Evolutionary conservation across 2,329 filamentous ascomycete genomes (phyloP).

Genomic region (Colletotrichum graminicola): DNA sequence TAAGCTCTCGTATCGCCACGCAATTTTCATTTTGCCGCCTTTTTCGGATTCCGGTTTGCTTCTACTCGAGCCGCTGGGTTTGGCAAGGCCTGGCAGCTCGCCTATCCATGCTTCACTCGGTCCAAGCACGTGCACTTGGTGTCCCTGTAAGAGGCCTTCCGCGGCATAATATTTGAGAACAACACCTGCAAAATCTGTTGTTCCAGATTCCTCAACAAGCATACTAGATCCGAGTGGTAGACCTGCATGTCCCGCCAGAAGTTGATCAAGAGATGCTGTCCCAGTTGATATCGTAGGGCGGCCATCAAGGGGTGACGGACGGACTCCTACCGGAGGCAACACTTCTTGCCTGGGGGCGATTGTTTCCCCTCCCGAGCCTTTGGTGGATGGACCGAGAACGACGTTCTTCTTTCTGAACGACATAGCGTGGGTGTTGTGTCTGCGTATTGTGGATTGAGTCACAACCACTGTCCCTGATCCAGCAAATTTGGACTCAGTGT

Average conservation of each 20-base stretch:
- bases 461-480: not conserved
- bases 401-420: constrained; percentile 70
- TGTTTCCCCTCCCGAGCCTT: constrained; percentile 44
- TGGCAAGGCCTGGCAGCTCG: constrained; percentile 81
- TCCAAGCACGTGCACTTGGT: constrained; percentile 88
- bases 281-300: constrained; percentile 92
- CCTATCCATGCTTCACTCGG: constrained; percentile 83
- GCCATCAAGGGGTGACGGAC: constrained; percentile 90
- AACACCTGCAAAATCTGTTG: constrained; percentile 91
- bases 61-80: constrained; percentile 54
- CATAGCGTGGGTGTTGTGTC: constrained; percentile 53
- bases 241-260: constrained; percentile 88
- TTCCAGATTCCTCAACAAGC: constrained; percentile 88
- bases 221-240: constrained; percentile 84
- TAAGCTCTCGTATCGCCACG: constrained; percentile 93
- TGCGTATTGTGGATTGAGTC: not conserved
- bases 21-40: constrained; percentile 95
- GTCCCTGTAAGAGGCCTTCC: constrained; percentile 91
- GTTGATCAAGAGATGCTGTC: constrained; percentile 83
- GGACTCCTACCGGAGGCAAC: constrained; percentile 64
- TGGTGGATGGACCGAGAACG: constrained; percentile 56
- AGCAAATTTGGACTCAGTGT: not conserved
- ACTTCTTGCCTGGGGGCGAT: constrained; percentile 49
- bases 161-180: constrained; percentile 91
- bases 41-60: constrained; percentile 54